Evolutionary conservation across 2,329 filamentous ascomycete species (phyloP).

Genomic region (Lasiodiplodia gonubiensis): DNA sequence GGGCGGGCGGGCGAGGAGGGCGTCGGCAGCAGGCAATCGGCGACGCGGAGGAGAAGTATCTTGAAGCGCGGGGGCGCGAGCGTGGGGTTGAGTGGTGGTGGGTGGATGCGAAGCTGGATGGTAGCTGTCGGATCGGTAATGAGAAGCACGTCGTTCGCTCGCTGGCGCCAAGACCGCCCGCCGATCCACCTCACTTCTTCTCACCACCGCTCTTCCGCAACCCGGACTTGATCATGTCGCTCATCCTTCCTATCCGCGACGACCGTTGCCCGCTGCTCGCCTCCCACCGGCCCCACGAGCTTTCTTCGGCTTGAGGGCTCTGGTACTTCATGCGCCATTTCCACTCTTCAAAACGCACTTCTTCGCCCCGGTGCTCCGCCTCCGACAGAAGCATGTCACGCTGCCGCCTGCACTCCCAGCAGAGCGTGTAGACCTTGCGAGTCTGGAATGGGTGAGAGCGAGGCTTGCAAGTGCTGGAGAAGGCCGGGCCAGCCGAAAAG

Average conservation of each 20-base stretch:
- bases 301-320: conserved; percentile 38
- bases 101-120: conserved; percentile 5
- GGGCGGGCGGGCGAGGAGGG: not conserved
- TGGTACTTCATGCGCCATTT: conserved; percentile 50
- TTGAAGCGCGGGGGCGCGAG: conserved; percentile 9
- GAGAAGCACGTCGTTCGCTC: conserved; percentile 25
- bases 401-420: conserved; percentile 38
- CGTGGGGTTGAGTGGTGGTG: not conserved
- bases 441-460: conserved; percentile 45
- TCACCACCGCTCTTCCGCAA: conserved; percentile 22
- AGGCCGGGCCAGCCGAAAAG: conserved; percentile 32
- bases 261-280: conserved; percentile 14
- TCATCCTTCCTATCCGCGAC: conserved; percentile 11
- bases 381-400: conserved; percentile 37
- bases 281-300: conserved; percentile 35
- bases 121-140: conserved; percentile 14
- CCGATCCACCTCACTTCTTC: conserved; percentile 3
- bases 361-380: conserved; percentile 6
- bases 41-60: conserved; percentile 3
- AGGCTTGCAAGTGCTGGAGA: conserved; percentile 18
- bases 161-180: conserved; percentile 17
- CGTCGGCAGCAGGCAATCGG: conserved; percentile 1
- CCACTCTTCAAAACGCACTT: conserved; percentile 46
- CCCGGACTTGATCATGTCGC: conserved; percentile 20
- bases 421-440: conserved; percentile 42